Percentiles rank a stretch among this genome's conserved stretches.
Conservation (phyloP, 2,329 filamentous ascomycete species). For the Plectosphaerella sp. region DNA sequence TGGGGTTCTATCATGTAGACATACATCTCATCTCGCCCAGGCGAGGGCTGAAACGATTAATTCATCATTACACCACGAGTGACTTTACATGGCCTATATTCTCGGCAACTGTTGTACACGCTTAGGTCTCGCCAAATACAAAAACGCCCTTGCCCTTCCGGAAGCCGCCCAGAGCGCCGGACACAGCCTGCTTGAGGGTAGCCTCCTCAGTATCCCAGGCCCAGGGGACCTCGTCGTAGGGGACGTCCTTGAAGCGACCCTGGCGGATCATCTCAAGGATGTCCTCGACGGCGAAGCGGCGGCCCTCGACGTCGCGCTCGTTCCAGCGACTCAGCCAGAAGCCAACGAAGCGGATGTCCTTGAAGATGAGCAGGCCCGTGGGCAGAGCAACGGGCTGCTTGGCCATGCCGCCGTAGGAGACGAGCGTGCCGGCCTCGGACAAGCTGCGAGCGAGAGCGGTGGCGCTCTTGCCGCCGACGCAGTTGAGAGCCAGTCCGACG, state of each 20-base stretch:
- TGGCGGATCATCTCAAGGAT: slow-evolving; percentile 70
- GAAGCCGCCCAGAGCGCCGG: slow-evolving; percentile 79
- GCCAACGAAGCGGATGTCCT: slow-evolving; percentile 80
- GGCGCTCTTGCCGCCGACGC: slow-evolving; percentile 85
- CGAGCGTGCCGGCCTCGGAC: slow-evolving; percentile 64
- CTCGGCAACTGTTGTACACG: not conserved
- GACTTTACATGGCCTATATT: not conserved
- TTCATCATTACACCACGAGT: not conserved
- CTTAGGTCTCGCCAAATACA: slow-evolving; percentile 62
- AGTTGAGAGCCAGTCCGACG: slow-evolving; percentile 80
- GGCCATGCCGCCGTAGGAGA: slow-evolving; percentile 95
- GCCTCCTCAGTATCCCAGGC: slow-evolving; percentile 71
- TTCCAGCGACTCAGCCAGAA: slow-evolving; percentile 97
- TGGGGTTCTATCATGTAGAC: no score
- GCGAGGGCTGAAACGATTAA: no score
- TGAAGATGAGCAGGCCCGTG: slow-evolving; percentile 86
- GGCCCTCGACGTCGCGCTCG: slow-evolving; percentile 66
- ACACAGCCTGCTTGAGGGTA: slow-evolving; percentile 67
- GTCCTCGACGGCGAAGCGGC: slow-evolving; percentile 77
- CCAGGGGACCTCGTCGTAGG: slow-evolving; percentile 80
- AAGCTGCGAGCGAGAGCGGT: slow-evolving; percentile 74
- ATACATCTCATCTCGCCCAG: no score
- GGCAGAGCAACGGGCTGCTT: slow-evolving; percentile 80
- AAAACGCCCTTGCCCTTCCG: slow-evolving; percentile 87
- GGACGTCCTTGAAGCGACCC: slow-evolving; percentile 78